Evolutionary conservation across 768 basidiomycete genomes (phyloP).

Genomic region (Mrakia blollopis): DNA sequence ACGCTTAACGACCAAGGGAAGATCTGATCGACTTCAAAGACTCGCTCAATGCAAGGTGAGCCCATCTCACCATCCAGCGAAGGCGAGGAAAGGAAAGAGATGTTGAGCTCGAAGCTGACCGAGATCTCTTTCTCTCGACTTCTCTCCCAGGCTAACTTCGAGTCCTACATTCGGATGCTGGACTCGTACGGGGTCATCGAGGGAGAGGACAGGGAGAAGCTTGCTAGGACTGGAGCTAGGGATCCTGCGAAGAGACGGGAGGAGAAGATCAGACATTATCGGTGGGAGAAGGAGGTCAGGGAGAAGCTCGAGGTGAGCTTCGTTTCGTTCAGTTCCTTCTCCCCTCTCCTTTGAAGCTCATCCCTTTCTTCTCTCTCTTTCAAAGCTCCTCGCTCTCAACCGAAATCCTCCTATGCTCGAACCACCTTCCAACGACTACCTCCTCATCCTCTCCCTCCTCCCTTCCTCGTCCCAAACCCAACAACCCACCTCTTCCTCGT

Average conservation of each 20-base stretch:
- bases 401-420: slow-evolving; percentile 9
- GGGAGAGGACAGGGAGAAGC: slow-evolving; percentile 36
- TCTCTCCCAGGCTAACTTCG: slow-evolving; percentile 35
- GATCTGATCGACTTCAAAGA: slow-evolving; percentile 36
- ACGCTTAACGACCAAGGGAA: slow-evolving; percentile 38
- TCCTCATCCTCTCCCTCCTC: slow-evolving; percentile 29
- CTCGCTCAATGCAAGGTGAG: slow-evolving; percentile 40
- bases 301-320: slow-evolving; percentile 60
- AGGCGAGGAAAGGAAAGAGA: background rate
- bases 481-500: background rate
- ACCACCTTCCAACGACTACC: slow-evolving; percentile 21
- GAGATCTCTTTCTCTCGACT: background rate
- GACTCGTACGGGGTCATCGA: slow-evolving; percentile 39
- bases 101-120: background rate
- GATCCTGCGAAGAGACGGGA: slow-evolving; percentile 73
- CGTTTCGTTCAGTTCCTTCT: background rate
- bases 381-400: slow-evolving; percentile 8
- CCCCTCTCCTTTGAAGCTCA: background rate
- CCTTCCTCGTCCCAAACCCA: background rate
- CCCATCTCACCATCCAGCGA: background rate
- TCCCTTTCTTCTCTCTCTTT: background rate
- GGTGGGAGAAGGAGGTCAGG: slow-evolving; percentile 75
- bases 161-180: slow-evolving; percentile 38
- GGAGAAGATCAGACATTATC: slow-evolving; percentile 84
- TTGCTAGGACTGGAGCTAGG: slow-evolving; percentile 29